These are phyloP conservation scores for Penicillium manginii DNA, from an alignment of 495 filamentous ascomycete genomes.

Conservation along the genomic window DNA sequence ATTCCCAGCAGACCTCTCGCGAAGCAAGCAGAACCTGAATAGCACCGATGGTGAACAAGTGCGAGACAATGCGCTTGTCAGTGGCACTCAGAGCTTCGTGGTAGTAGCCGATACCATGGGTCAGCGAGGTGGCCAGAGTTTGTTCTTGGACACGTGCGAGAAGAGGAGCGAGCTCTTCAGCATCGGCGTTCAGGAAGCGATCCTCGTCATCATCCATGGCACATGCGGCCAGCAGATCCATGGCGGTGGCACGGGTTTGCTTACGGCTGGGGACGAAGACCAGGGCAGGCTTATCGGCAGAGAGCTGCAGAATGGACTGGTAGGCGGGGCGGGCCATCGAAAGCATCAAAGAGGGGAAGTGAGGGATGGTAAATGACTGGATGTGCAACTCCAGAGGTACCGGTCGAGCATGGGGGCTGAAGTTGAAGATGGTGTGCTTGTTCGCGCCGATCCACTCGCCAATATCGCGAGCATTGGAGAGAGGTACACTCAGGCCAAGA, in stretches of 20 bases:
- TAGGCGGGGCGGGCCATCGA: slow-evolving; percentile 97
- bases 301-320: slow-evolving; percentile 79
- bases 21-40: slow-evolving; percentile 94
- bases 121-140: slow-evolving; percentile 86
- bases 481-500: slow-evolving; percentile 86
- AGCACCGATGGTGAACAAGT: slow-evolving; percentile 87
- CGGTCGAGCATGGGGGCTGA: slow-evolving; percentile 87
- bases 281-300: slow-evolving; percentile 84
- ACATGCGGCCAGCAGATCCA: slow-evolving; percentile 84
- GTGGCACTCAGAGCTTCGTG: slow-evolving; percentile 87
- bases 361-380: slow-evolving; percentile 92
- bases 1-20: slow-evolving; percentile 94
- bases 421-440: slow-evolving; percentile 98
- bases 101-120: slow-evolving; percentile 95
- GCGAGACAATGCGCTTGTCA: slow-evolving; percentile 91
- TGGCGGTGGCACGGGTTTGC: slow-evolving; percentile 85
- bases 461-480: slow-evolving; percentile 89
- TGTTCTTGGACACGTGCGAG: slow-evolving; percentile 81
- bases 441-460: slow-evolving; percentile 99
- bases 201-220: slow-evolving; percentile 91
- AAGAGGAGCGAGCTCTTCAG: slow-evolving; percentile 79
- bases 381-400: slow-evolving; percentile 92
- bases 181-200: slow-evolving; percentile 81
- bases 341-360: slow-evolving; percentile 97
- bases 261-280: slow-evolving; percentile 93